Evolutionary conservation across 371 early-diverging fungal species (phyloP).

Genomic region (Dinochytrium kinnereticum): DNA sequence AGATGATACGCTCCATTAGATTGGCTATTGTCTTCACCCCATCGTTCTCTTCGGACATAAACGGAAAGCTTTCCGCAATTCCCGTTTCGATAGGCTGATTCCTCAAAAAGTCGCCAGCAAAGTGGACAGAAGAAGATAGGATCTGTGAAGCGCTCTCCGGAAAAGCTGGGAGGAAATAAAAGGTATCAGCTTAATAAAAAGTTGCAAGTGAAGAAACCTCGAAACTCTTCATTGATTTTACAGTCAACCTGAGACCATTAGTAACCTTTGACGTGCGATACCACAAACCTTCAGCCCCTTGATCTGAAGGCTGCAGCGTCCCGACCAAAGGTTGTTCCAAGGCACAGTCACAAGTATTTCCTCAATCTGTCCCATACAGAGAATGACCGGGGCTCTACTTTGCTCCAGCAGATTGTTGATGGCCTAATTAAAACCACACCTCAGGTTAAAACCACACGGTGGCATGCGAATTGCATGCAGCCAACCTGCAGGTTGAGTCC

Average conservation of each 20-base stretch:
- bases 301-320: constrained; percentile 77
- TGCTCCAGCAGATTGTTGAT: constrained; percentile 17
- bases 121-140: constrained; percentile 81
- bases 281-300: constrained; percentile 64
- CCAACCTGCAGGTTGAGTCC: constrained; percentile 77
- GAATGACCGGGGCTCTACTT: constrained; percentile 68
- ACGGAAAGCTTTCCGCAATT: neutral
- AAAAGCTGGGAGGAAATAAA: constrained; percentile 37
- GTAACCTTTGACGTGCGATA: neutral
- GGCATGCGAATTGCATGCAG: too few relatives aligned
- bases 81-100: constrained; percentile 63
- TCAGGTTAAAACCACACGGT: too few relatives aligned
- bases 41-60: neutral
- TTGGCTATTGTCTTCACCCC: constrained; percentile 12
- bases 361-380: constrained; percentile 72
- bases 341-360: constrained; percentile 78
- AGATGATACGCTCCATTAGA: constrained; percentile 19
- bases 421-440: neutral
- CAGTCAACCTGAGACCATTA: neutral
- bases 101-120: constrained; percentile 85
- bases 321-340: constrained; percentile 82
- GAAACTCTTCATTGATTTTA: neutral
- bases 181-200: neutral
- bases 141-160: constrained; percentile 57
- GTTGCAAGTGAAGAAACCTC: neutral